These are phyloP conservation scores for Polyporus tsugae DNA, from an alignment of 1,284 basidiomycete species.

Conservation along the genomic window DNA sequence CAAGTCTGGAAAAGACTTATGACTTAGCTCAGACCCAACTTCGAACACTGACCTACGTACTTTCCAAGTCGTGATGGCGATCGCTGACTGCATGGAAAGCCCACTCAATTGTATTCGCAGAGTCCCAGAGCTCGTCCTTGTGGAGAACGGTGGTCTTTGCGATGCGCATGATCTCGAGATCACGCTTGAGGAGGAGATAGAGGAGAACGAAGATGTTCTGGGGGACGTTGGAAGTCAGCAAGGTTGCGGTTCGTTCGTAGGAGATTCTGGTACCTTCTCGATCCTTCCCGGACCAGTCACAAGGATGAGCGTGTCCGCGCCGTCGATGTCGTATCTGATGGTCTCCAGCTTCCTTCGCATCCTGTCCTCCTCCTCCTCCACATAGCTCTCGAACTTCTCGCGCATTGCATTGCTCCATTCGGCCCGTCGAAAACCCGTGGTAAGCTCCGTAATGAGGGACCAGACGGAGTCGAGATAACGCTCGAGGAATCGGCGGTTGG, in stretches of 20 bases:
- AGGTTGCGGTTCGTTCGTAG: not conserved
- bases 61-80: not conserved
- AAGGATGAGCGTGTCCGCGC: constrained; percentile 34
- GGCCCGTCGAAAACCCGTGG: constrained; percentile 17
- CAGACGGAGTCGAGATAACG: constrained; percentile 26
- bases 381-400: constrained; percentile 30
- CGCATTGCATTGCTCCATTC: constrained; percentile 8
- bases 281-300: constrained; percentile 35
- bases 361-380: constrained; percentile 34
- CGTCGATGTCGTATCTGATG: constrained; percentile 38
- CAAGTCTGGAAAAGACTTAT: constrained; percentile 19
- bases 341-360: constrained; percentile 33
- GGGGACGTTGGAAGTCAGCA: not conserved
- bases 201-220: constrained; percentile 38
- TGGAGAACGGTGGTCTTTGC: constrained; percentile 31
- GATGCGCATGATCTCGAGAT: constrained; percentile 35
- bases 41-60: not conserved
- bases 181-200: constrained; percentile 36
- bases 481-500: constrained; percentile 30
- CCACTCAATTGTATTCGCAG: constrained; percentile 15
- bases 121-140: constrained; percentile 29
- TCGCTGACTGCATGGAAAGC: constrained; percentile 19
- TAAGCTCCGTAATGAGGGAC: constrained; percentile 11
- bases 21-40: not conserved
- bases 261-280: constrained; percentile 31